phyloP scores from a whole-genome alignment of 2,329 filamentous ascomycete genomes.

The Stagonosporopsis vannaccii region DNA sequence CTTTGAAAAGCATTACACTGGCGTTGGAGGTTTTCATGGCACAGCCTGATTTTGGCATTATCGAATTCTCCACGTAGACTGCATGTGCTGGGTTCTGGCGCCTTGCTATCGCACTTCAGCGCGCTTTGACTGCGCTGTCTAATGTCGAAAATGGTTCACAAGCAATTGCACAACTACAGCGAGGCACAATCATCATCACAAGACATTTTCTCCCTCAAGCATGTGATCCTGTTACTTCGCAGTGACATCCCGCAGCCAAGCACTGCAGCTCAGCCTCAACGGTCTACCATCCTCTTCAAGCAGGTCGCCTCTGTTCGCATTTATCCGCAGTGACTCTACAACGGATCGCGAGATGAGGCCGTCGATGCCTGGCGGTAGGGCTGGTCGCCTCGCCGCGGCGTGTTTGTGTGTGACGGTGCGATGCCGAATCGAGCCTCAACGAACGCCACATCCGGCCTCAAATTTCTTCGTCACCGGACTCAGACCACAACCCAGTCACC shows the following conservation, averaged over 20 bases:
- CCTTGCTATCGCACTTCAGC: neutral
- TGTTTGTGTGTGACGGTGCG: slow-evolving; percentile 1
- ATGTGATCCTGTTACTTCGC: neutral
- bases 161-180: neutral
- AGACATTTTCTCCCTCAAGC: neutral
- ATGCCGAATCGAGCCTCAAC: neutral
- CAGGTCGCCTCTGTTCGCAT: neutral
- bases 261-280: neutral
- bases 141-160: neutral
- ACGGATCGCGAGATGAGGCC: neutral
- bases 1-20: neutral
- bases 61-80: neutral
- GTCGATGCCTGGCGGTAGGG: slow-evolving; percentile 13
- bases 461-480: slow-evolving; percentile 8
- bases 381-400: slow-evolving; percentile 2
- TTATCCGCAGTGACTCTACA: slow-evolving; percentile 1
- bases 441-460: slow-evolving; percentile 18
- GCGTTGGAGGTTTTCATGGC: slow-evolving; percentile 1
- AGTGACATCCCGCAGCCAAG: slow-evolving; percentile 5
- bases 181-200: neutral
- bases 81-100: neutral
- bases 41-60: neutral
- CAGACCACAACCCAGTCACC: neutral
- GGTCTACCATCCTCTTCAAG: neutral
- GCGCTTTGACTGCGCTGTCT: neutral